phyloP scores from a whole-genome alignment of 352 stramenopile genomes.

The Phytopythium cucurbitacearum region DNA sequence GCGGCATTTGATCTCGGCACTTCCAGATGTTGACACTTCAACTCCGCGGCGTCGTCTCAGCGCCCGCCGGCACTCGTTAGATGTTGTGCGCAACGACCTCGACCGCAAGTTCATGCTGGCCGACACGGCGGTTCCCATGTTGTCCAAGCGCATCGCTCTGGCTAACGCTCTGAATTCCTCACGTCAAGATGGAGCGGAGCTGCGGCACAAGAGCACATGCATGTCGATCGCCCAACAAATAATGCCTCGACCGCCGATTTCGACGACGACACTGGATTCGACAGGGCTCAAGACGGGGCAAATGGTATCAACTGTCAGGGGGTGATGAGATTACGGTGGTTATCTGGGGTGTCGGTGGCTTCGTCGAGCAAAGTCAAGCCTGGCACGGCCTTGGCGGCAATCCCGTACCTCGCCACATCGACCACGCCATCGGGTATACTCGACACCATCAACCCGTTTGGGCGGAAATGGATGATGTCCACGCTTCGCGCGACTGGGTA shows the following conservation, averaged over 20 bases:
- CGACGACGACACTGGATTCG: background rate
- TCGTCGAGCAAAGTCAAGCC: no score
- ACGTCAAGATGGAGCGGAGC: background rate
- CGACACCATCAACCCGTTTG: conserved; percentile 27
- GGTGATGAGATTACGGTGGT: background rate
- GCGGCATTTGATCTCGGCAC: conserved; percentile 24
- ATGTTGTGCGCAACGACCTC: conserved; percentile 18
- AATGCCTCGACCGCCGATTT: background rate
- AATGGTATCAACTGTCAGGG: background rate
- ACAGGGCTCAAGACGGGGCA: background rate
- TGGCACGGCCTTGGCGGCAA: no score
- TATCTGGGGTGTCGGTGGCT: no score
- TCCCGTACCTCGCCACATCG: background rate
- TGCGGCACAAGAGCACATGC: no score
- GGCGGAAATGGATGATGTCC: conserved; percentile 37
- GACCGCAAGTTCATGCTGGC: conserved; percentile 18
- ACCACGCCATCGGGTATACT: conserved; percentile 4
- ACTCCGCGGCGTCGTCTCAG: background rate
- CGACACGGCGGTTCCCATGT: conserved; percentile 13
- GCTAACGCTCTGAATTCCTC: conserved; percentile 1
- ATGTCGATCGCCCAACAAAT: conserved; percentile 5
- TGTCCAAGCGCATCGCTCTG: conserved; percentile 17
- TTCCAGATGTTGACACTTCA: conserved; percentile 15
- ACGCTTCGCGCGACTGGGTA: conserved; percentile 60
- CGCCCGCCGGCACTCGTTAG: conserved; percentile 32